Percentiles rank a stretch among this genome's conserved stretches.
phyloP scores from a whole-genome alignment of 169 alveolate genomes.

The Cyclospora cayetanensis region DNA sequence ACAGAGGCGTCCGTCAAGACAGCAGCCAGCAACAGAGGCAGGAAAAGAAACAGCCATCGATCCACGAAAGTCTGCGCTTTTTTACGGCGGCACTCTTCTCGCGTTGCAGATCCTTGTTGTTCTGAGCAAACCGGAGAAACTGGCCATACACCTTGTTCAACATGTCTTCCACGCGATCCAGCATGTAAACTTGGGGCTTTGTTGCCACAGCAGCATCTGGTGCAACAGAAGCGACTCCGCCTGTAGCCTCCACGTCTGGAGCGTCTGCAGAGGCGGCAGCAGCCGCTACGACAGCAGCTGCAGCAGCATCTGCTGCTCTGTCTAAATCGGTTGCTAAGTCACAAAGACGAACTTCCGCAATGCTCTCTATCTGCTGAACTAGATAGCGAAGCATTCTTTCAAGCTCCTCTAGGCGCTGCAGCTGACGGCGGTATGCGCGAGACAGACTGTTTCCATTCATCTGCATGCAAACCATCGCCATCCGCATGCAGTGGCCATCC shows the following conservation, averaged over 20 bases:
- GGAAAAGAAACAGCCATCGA: background rate
- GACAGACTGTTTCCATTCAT: conserved; percentile 83
- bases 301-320: conserved; percentile 75
- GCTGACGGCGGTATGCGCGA: conserved; percentile 89
- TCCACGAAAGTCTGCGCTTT: background rate
- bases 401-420: conserved; percentile 93
- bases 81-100: conserved; percentile 85
- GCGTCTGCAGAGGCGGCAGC: background rate
- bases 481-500: too few species aligned
- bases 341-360: conserved; percentile 71
- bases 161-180: conserved; percentile 78
- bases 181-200: conserved; percentile 62
- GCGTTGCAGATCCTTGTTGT: conserved; percentile 83
- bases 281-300: conserved; percentile 37
- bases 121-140: conserved; percentile 87
- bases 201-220: conserved; percentile 12
- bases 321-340: conserved; percentile 68
- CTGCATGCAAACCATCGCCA: conserved; percentile 25
- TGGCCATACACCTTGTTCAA: conserved; percentile 89
- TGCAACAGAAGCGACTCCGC: background rate
- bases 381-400: conserved; percentile 77
- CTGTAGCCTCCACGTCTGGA: background rate
- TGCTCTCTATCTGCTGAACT: conserved; percentile 49
- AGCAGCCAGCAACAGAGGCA: conserved; percentile 9
- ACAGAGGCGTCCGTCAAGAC: too few species aligned